phyloP scores from a whole-genome alignment of 768 basidiomycete species.

The Psilocybe sp. region DNA sequence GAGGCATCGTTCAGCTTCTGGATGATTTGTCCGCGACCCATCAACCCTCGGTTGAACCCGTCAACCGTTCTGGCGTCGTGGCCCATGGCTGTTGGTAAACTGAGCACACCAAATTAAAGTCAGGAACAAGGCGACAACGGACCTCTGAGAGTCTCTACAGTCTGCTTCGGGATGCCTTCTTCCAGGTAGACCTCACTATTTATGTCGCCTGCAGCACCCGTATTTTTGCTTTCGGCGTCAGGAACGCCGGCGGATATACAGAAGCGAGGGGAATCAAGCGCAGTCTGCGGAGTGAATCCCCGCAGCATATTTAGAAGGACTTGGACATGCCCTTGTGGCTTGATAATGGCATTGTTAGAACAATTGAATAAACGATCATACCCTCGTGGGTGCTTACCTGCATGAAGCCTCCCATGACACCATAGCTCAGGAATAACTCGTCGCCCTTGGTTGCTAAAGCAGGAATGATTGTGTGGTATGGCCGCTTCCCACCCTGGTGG shows the following conservation, averaged over 20 bases:
- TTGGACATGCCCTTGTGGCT: conserved; percentile 97
- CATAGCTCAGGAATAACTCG: conserved; percentile 86
- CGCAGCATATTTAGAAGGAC: conserved; percentile 88
- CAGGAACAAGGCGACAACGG: conserved; percentile 14
- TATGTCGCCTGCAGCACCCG: conserved; percentile 57
- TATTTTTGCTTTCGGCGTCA: conserved; percentile 45
- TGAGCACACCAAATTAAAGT: neutral
- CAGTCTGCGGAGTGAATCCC: conserved; percentile 84
- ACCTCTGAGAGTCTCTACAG: conserved; percentile 69
- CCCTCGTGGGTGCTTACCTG: conserved; percentile 42
- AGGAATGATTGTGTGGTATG: conserved; percentile 92
- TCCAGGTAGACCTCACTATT: conserved; percentile 90
- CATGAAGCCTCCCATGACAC: conserved; percentile 93
- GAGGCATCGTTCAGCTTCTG: conserved; percentile 68
- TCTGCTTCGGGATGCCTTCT: conserved; percentile 67
- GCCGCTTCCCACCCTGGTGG: conserved; percentile 72
- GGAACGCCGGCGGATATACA: conserved; percentile 89
- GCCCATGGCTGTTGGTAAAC: conserved; percentile 69
- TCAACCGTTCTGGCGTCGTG: conserved; percentile 69
- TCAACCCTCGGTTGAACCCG: conserved; percentile 59
- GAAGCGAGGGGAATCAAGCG: conserved; percentile 93
- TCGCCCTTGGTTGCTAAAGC: conserved; percentile 75
- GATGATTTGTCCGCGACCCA: conserved; percentile 90
- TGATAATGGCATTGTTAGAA: neutral
- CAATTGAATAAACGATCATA: neutral